Evolutionary conservation across 305 asterid genomes (phyloP).

Genomic region (Vinca major): DNA sequence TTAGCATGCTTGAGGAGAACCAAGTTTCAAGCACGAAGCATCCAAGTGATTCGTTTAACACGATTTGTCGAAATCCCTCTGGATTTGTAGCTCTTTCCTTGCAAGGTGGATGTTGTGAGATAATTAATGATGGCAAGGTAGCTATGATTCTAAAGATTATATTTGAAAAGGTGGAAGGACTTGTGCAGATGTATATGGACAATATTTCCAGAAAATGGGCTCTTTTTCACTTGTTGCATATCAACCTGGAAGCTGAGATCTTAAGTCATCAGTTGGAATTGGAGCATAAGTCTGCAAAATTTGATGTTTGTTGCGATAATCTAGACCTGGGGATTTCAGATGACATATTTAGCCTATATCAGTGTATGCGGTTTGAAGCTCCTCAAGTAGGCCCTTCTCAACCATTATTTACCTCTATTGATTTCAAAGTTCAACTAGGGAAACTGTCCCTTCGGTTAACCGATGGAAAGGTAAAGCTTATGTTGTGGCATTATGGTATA

Average conservation of each 20-base stretch:
- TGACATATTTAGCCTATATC: slow-evolving; percentile 49
- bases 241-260: slow-evolving; percentile 52
- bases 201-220: slow-evolving; percentile 51
- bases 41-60: slow-evolving; percentile 28
- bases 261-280: slow-evolving; percentile 31
- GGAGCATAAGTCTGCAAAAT: slow-evolving; percentile 30
- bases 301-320: slow-evolving; percentile 48
- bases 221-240: slow-evolving; percentile 57
- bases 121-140: slow-evolving; percentile 42
- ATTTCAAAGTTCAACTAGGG: slow-evolving; percentile 46
- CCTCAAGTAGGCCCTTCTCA: slow-evolving; percentile 45
- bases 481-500: slow-evolving; percentile 9
- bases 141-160: slow-evolving; percentile 34
- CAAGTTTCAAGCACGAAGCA: slow-evolving; percentile 26
- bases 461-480: slow-evolving; percentile 66
- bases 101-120: slow-evolving; percentile 43
- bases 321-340: slow-evolving; percentile 65
- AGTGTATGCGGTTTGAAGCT: slow-evolving; percentile 39
- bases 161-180: slow-evolving; percentile 49
- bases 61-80: slow-evolving; percentile 31
- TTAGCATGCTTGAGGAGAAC: slow-evolving; percentile 27
- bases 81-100: slow-evolving; percentile 50
- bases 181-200: slow-evolving; percentile 39
- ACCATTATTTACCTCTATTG: slow-evolving; percentile 35
- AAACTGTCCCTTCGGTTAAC: slow-evolving; percentile 64